Conservation (phyloP, 179 eudicot species). For the Corrigiola litoralis region DNA sequence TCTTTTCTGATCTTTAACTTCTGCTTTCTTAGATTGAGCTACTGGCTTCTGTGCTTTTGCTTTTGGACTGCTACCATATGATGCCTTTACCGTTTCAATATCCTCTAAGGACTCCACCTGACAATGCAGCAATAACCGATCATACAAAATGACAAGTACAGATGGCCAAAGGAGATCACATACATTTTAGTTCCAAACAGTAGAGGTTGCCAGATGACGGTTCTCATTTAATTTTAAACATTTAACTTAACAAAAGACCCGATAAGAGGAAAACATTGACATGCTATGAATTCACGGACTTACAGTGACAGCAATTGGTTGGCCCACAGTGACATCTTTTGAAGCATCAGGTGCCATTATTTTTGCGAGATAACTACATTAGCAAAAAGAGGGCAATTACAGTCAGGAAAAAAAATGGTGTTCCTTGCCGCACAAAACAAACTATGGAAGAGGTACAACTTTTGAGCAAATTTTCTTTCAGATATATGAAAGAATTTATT, state of each 20-base stretch:
- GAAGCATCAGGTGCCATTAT: conserved; percentile 87
- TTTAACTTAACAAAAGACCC: too few relatives aligned
- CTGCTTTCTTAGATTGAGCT: conserved; percentile 31
- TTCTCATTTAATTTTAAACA: too few relatives aligned
- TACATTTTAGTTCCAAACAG: too few relatives aligned
- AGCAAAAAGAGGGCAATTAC: conserved; percentile 7
- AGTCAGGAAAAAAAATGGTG: too few relatives aligned
- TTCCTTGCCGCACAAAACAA: too few relatives aligned
- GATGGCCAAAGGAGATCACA: too few relatives aligned
- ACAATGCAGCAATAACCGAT: conserved; percentile 22
- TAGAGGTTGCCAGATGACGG: too few relatives aligned
- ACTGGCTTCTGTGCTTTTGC: conserved; percentile 45
- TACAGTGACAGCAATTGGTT: conserved; percentile 86
- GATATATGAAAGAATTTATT: too few relatives aligned
- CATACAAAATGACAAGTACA: conserved; percentile 1
- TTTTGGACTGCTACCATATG: conserved; percentile 25
- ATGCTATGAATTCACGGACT: conserved; percentile 26
- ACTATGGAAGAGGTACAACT: too few relatives aligned
- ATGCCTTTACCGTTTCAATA: conserved; percentile 52
- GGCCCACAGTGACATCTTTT: conserved; percentile 80
- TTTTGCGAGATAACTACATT: conserved; percentile 72
- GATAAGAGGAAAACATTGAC: not conserved
- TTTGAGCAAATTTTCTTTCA: too few relatives aligned
- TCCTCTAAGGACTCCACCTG: conserved; percentile 89
- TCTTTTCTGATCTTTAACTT: conserved; percentile 35